Base-by-base conservation (phyloP, 768 basidiomycete species). In the Phaeolepiota aurea region DNA sequence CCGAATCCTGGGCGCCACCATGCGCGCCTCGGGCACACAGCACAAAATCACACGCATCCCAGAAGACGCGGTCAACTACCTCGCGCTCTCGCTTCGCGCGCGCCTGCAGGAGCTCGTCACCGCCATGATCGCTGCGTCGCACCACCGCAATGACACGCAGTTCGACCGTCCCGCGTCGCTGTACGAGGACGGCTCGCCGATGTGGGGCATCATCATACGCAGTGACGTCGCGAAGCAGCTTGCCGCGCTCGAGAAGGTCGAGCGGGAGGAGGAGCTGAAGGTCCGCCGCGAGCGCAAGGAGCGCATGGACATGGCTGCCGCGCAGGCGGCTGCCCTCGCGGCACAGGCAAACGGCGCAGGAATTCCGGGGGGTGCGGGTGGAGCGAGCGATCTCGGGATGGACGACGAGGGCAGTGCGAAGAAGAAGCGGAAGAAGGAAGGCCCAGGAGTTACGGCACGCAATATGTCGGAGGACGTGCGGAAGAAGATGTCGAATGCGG, bases 381-480 rank as follows among this genome's bases (percentile, higher is more conserved):
- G 51, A 18, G 23, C 5, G 20, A 48, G 41, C 19, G 9, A 9
- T 31, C 10, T 14, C 14, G 44, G 35, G 11, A 13, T 28, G 5
- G 77, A 73, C 13, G 63, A 53, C 14, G 76, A 74, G 3, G 74
- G 68, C 1, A 71, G 68, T 23, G 74, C 72, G 37, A 80, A 82
- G 63, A 87, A 84, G 65, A 87, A 87, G 62, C 76, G 83, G 59
- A 88, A 87, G 57, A 81, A 83, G 55, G 87, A 88, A 21, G 84
- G 84, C 0, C 86, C 87, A 0, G 84, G 87, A 9, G 83, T 88
- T 9, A 86, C 85, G 0, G 87, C 88, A 41, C 68, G 84, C 42
- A 91, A 90, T 54, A 88, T 93, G 86, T 83, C 81, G 3, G 90
- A 91, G 59, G 90, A 92, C 50, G 84, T 89, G 51, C 69, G 82